These are phyloP conservation scores for Pisolithus marmoratus DNA, from an alignment of 768 basidiomycete species.

Conservation along the genomic window DNA sequence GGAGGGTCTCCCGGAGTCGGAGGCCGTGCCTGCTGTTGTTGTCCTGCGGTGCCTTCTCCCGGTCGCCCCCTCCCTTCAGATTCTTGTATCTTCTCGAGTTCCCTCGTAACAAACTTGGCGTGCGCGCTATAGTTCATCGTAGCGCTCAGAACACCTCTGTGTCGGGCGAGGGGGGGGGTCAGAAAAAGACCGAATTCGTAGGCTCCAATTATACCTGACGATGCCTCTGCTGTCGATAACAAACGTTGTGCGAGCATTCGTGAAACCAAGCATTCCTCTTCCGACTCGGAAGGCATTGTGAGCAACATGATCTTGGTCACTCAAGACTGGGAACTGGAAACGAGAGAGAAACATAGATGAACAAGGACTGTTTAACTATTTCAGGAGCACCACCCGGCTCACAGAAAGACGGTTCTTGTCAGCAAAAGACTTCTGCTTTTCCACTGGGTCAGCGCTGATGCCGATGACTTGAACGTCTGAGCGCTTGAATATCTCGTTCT, in stretches of 20 bases:
- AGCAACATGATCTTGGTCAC: constrained; percentile 58
- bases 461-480: constrained; percentile 66
- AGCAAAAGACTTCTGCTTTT: constrained; percentile 70
- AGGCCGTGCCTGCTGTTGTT: neutral
- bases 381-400: constrained; percentile 11
- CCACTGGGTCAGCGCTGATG: constrained; percentile 65
- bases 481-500: constrained; percentile 59
- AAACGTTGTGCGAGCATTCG: constrained; percentile 64
- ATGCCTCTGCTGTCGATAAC: constrained; percentile 69
- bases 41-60: neutral
- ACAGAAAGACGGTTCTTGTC: constrained; percentile 65
- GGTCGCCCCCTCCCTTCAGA: neutral
- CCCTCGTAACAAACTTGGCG: constrained; percentile 64
- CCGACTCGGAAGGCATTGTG: constrained; percentile 63
- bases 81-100: constrained; percentile 46
- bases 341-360: neutral
- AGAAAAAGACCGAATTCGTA: neutral
- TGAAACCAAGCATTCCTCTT: constrained; percentile 61
- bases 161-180: neutral
- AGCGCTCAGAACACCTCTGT: constrained; percentile 53
- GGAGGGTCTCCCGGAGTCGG: constrained; percentile 6
- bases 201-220: constrained; percentile 41
- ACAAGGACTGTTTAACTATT: neutral
- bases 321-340: constrained; percentile 72
- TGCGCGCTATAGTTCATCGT: constrained; percentile 63